Conservation (phyloP, 805 yeast species). For the Lipomyces kockii region DNA sequence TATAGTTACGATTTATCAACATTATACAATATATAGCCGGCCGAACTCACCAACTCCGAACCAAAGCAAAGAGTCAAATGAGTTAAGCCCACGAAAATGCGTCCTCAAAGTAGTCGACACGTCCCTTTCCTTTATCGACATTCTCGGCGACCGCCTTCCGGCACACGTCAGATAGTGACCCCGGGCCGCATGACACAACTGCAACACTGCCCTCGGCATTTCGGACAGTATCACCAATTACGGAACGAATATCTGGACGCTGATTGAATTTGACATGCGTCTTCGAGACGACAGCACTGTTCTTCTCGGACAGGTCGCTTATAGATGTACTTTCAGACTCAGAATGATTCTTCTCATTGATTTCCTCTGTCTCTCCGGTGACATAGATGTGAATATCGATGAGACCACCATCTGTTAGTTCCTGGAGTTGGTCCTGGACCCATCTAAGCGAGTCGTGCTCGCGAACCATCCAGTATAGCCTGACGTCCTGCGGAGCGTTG, state of each 20-base stretch:
- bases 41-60: neutral
- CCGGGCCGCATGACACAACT: conserved; percentile 34
- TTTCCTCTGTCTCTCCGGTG: conserved; percentile 23
- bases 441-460: conserved; percentile 19
- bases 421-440: conserved; percentile 30
- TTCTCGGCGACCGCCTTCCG: conserved; percentile 23
- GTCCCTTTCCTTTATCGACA: conserved; percentile 26
- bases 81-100: conserved; percentile 33
- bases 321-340: neutral
- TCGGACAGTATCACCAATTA: conserved; percentile 14
- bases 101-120: conserved; percentile 35
- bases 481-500: conserved; percentile 26
- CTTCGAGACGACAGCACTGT: neutral
- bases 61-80: conserved; percentile 4
- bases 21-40: neutral
- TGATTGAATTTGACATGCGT: conserved; percentile 8
- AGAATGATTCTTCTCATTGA: neutral
- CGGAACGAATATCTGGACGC: conserved; percentile 21
- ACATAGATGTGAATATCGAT: conserved; percentile 28
- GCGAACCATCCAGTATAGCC: conserved; percentile 36
- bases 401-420: conserved; percentile 15
- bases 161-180: conserved; percentile 25
- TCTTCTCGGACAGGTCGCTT: neutral
- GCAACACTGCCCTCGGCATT: conserved; percentile 32
- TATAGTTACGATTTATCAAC: neutral